Evolutionary conservation across 345 rosid genomes (phyloP).

Genomic region (Punica granatum): DNA sequence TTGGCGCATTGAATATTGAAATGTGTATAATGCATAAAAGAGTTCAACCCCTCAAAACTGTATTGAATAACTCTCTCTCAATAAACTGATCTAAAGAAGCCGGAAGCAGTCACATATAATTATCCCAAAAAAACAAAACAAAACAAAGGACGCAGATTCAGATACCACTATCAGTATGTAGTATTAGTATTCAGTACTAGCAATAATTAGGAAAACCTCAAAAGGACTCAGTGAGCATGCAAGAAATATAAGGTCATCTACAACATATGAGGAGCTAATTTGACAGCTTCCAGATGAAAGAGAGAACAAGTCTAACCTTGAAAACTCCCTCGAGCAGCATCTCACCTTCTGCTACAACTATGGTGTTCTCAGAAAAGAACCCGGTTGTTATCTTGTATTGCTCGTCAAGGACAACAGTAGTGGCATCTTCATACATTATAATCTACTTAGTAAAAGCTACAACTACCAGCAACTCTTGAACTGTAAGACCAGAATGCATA

Average conservation of each 20-base stretch:
- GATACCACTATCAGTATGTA: not conserved
- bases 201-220: not conserved
- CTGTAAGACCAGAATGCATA: not conserved
- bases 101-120: not conserved
- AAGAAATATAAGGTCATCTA: not conserved
- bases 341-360: slow-evolving; percentile 88
- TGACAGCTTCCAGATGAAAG: not conserved
- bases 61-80: not conserved
- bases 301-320: slow-evolving; percentile 41
- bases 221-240: not conserved
- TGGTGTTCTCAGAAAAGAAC: slow-evolving; percentile 82
- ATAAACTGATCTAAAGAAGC: not conserved
- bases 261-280: not conserved
- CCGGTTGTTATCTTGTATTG: slow-evolving; percentile 81
- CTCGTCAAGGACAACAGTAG: slow-evolving; percentile 42
- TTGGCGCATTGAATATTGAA: not conserved
- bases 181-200: too few species aligned
- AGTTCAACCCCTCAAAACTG: not conserved
- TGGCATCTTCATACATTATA: not conserved
- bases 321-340: slow-evolving; percentile 72
- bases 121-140: too few species aligned
- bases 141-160: not conserved
- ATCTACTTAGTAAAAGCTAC: not conserved
- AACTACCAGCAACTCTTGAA: not conserved
- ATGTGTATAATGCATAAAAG: not conserved